Conservation (phyloP, 2,329 filamentous ascomycete genomes). For the Chalaropsis thielavioides region DNA sequence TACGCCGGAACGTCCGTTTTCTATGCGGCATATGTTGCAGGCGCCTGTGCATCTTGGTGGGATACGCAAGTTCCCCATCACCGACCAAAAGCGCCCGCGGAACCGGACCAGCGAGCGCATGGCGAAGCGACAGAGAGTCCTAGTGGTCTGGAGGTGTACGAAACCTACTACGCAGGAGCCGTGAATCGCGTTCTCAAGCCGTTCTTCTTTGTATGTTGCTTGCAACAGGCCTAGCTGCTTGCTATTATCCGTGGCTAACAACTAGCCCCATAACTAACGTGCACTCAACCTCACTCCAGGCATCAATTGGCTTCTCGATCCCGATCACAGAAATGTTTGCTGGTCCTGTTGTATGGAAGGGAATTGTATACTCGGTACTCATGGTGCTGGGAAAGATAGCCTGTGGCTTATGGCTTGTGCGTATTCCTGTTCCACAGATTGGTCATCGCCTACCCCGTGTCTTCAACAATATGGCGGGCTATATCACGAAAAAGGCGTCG, state of each 20-base stretch:
- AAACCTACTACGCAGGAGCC: not conserved
- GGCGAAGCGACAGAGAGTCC: not conserved
- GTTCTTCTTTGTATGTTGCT: conserved; percentile 12
- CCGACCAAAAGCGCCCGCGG: not conserved
- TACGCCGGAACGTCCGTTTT: conserved; percentile 50
- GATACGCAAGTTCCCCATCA: conserved; percentile 23
- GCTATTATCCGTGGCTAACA: not conserved
- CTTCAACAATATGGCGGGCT: not conserved
- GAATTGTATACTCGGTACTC: conserved; percentile 54
- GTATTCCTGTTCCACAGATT: conserved; percentile 14
- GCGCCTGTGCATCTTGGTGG: conserved; percentile 46
- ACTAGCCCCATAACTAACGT: not conserved
- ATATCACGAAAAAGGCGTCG: not conserved
- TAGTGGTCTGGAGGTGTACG: not conserved
- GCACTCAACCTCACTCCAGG: not conserved
- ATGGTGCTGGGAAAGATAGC: conserved; percentile 51
- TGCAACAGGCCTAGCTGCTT: not conserved
- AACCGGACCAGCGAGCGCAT: not conserved
- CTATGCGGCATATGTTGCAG: conserved; percentile 49
- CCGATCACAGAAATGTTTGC: conserved; percentile 57
- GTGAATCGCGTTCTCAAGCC: conserved; percentile 4
- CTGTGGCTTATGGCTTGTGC: conserved; percentile 45
- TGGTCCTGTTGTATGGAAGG: conserved; percentile 52
- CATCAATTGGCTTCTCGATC: conserved; percentile 28
- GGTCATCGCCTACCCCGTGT: not conserved